A percentile compares a stretch with the other conserved stretches of the same genome.
Evolutionary conservation across 2,329 filamentous ascomycete genomes (phyloP).

Genomic region (Aspergillus candidus): DNA sequence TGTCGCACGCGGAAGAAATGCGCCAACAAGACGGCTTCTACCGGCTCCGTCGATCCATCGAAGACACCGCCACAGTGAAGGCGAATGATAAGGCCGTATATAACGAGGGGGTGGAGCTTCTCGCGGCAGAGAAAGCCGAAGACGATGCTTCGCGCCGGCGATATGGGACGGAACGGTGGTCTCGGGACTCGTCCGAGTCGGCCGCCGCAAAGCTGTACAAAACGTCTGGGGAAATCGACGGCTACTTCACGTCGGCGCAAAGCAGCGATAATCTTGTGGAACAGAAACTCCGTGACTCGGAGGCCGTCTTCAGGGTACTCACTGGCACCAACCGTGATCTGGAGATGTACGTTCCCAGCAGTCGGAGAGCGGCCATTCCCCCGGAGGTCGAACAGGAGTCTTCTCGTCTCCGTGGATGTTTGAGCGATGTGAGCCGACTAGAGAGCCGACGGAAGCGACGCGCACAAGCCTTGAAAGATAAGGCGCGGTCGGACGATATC

Average conservation of each 20-base stretch:
- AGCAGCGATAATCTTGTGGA: slow-evolving; percentile 65
- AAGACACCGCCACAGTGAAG: slow-evolving; percentile 87
- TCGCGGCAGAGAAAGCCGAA: slow-evolving; percentile 75
- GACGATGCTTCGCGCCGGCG: slow-evolving; percentile 69
- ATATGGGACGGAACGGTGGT: slow-evolving; percentile 85
- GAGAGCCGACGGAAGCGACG: slow-evolving; percentile 75
- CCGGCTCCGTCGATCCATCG: slow-evolving; percentile 69
- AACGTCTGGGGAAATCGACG: slow-evolving; percentile 71
- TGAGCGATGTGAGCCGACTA: slow-evolving; percentile 79
- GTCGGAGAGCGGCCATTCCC: slow-evolving; percentile 69
- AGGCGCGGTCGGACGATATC: slow-evolving; percentile 81
- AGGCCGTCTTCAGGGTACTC: slow-evolving; percentile 68
- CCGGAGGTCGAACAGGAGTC: slow-evolving; percentile 75
- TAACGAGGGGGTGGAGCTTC: slow-evolving; percentile 71
- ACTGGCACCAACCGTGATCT: slow-evolving; percentile 73
- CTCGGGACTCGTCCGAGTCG: slow-evolving; percentile 59
- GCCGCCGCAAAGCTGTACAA: slow-evolving; percentile 69
- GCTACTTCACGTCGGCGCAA: slow-evolving; percentile 70
- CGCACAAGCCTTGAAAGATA: slow-evolving; percentile 70
- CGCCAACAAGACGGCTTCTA: slow-evolving; percentile 82
- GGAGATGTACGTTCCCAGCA: slow-evolving; percentile 84
- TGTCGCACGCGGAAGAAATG: slow-evolving; percentile 90
- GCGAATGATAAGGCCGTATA: slow-evolving; percentile 70
- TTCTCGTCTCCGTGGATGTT: slow-evolving; percentile 65
- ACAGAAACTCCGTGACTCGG: slow-evolving; percentile 70